phyloP scores from a whole-genome alignment of 2,329 filamentous ascomycete genomes.

The Ophiostoma quercus region DNA sequence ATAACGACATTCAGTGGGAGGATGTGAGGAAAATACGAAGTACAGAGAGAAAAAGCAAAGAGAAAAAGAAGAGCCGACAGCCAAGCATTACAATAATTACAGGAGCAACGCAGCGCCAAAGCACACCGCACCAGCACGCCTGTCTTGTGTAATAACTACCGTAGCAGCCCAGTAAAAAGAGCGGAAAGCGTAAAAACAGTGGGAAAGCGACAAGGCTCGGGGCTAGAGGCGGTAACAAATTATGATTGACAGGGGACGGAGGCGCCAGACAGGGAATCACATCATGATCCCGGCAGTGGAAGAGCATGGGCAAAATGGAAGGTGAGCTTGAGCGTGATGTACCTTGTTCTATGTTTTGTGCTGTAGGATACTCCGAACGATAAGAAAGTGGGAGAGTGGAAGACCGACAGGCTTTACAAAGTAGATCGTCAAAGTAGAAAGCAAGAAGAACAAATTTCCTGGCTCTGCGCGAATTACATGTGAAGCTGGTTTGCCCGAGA shows the following conservation, averaged over 20 bases:
- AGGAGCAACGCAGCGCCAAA: neutral
- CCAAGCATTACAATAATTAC: neutral
- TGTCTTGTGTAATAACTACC: slow-evolving; percentile 1
- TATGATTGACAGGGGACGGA: slow-evolving; percentile 10
- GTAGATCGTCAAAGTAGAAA: neutral
- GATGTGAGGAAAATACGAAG: neutral
- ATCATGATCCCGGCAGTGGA: neutral
- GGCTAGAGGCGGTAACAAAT: neutral
- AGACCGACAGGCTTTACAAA: neutral
- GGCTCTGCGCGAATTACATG: slow-evolving; percentile 3
- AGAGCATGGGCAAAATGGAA: neutral
- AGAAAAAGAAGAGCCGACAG: neutral
- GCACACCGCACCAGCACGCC: neutral
- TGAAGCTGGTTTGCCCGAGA: neutral
- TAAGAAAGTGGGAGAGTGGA: neutral
- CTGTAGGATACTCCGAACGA: neutral
- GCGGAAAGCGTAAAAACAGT: neutral
- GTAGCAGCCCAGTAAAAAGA: neutral
- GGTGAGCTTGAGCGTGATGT: neutral
- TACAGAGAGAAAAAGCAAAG: neutral
- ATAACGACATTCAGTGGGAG: neutral
- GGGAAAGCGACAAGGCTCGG: slow-evolving; percentile 13
- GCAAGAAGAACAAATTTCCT: neutral
- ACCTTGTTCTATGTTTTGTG: neutral
- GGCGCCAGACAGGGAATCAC: neutral